phyloP scores from a whole-genome alignment of 306 rosid genomes.

The Glycine tomentella region DNA sequence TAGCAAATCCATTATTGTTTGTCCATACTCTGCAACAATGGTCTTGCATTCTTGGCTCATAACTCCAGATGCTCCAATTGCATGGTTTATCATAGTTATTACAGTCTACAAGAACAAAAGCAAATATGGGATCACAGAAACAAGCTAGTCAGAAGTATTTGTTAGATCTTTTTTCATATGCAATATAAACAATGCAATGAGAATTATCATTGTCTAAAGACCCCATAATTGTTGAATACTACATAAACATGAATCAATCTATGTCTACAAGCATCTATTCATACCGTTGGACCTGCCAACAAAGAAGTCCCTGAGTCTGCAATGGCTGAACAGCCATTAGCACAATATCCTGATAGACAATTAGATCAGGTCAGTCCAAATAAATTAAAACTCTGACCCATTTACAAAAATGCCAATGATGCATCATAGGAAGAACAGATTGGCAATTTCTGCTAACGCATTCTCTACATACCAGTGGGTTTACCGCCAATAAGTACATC shows the following conservation, averaged over 20 bases:
- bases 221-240: constrained; percentile 1
- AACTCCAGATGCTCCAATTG: constrained; percentile 84
- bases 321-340: constrained; percentile 77
- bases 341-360: constrained; percentile 73
- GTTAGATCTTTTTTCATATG: background rate
- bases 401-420: background rate
- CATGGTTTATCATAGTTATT: constrained; percentile 76
- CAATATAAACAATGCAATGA: constrained; percentile 15
- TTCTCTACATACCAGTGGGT: constrained; percentile 69
- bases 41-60: constrained; percentile 79
- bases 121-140: constrained; percentile 25
- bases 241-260: background rate
- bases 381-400: background rate
- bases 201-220: constrained; percentile 17
- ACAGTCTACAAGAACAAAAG: constrained; percentile 57
- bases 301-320: constrained; percentile 98
- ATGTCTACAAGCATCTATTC: constrained; percentile 40
- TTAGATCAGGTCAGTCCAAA: constrained; percentile 42
- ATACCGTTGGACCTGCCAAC: constrained; percentile 92
- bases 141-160: constrained; percentile 19
- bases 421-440: constrained; percentile 28
- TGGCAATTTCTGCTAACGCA: background rate
- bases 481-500: constrained; percentile 77
- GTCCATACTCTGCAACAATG: constrained; percentile 77
- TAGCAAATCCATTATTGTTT: constrained; percentile 74